A percentile compares a stretch with the other conserved stretches of the same genome.
Conservation (phyloP, 2,329 filamentous ascomycete species). For the Chaetomium sp. region DNA sequence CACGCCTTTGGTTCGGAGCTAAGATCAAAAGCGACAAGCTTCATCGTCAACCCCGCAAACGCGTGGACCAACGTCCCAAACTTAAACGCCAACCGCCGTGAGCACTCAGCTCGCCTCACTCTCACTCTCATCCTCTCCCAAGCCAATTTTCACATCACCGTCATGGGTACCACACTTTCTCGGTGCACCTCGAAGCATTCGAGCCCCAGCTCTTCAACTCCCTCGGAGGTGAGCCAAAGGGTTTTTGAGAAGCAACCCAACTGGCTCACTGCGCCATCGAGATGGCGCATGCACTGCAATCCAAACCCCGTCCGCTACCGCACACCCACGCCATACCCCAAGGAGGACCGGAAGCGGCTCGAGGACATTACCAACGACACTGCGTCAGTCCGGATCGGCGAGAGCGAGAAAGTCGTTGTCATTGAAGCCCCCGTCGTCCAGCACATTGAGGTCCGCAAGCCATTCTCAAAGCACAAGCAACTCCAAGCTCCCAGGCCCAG, state of each 20-base stretch:
- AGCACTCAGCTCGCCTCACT: too few species aligned
- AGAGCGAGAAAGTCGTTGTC: conserved; percentile 6
- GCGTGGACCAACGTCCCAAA: background rate
- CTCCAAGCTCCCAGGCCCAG: background rate
- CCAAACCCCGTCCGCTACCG: conserved; percentile 14
- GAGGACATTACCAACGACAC: background rate
- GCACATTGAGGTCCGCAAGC: conserved; percentile 2
- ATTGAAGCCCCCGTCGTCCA: conserved; percentile 6
- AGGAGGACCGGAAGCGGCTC: conserved; percentile 13
- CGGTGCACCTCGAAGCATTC: conserved; percentile 11
- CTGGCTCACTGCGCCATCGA: conserved; percentile 13
- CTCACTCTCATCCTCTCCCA: background rate
- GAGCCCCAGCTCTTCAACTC: background rate
- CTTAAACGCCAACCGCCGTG: too few species aligned
- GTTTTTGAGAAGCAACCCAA: conserved; percentile 17
- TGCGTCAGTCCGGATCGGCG: background rate
- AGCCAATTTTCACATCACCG: background rate
- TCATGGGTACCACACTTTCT: conserved; percentile 16
- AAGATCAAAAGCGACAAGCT: background rate
- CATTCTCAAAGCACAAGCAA: background rate
- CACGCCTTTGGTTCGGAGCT: background rate
- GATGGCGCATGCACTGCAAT: conserved; percentile 6
- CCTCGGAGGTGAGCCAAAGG: conserved; percentile 10
- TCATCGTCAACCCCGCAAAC: background rate
- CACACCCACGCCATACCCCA: conserved; percentile 18